phyloP scores from a whole-genome alignment of 164 flowering plant species.

The Kingdonia uniflora region DNA sequence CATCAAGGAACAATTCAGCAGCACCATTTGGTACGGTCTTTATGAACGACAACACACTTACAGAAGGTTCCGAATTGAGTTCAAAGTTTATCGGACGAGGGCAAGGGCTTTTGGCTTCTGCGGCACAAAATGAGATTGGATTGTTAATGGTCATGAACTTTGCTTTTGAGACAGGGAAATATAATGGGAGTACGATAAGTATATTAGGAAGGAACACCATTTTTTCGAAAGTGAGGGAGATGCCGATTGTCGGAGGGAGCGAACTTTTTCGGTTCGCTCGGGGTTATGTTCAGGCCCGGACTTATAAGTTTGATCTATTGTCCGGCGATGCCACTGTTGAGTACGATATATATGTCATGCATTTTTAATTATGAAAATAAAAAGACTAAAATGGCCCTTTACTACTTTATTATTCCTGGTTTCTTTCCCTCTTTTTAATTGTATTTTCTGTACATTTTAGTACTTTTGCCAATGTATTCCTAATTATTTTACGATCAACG shows the following conservation, averaged over 20 bases:
- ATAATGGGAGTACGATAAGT: constrained; percentile 3
- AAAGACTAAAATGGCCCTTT: too few species aligned
- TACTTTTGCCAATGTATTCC: too few species aligned
- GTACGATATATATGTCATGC: too few species aligned
- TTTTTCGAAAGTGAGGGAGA: constrained; percentile 2
- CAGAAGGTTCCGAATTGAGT: not conserved
- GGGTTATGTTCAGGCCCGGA: constrained; percentile 4
- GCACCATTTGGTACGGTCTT: too few species aligned
- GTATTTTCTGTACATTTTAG: too few species aligned
- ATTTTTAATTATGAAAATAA: too few species aligned
- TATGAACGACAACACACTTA: not conserved
- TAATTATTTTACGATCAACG: too few species aligned
- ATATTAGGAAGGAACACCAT: not conserved
- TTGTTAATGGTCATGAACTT: constrained; percentile 4
- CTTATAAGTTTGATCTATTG: not conserved
- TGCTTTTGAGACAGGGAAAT: not conserved
- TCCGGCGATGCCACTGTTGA: too few species aligned
- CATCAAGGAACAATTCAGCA: too few species aligned
- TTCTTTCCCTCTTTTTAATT: too few species aligned
- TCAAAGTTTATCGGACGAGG: not conserved
- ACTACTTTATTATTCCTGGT: too few species aligned
- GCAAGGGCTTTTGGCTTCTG: not conserved
- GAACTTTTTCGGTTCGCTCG: constrained; percentile 2
- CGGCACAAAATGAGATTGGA: not conserved
- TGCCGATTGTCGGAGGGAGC: constrained; percentile 2